These are phyloP conservation scores for Polyporus tsugae DNA, from an alignment of 1,284 basidiomycete species.

Conservation along the genomic window DNA sequence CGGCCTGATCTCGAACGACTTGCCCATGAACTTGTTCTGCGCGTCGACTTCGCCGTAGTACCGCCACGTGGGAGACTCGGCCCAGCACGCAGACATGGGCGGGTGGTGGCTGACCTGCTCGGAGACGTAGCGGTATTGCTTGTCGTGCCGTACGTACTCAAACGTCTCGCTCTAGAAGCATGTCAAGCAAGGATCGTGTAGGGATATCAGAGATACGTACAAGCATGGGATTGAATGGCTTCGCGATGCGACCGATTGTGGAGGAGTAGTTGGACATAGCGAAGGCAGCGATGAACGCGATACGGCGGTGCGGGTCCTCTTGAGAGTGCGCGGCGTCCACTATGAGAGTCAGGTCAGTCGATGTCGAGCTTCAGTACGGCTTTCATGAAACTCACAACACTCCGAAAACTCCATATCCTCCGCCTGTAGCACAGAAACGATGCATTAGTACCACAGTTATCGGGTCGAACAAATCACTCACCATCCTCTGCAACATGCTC, in stretches of 20 bases:
- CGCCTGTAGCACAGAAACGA: slow-evolving; percentile 52
- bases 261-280: slow-evolving; percentile 99
- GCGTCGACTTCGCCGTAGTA: slow-evolving; percentile 96
- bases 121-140: slow-evolving; percentile 91
- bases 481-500: slow-evolving; percentile 92
- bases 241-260: slow-evolving; percentile 95
- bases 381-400: slow-evolving; percentile 70
- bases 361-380: neutral
- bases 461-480: slow-evolving; percentile 40
- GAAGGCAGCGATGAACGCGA: slow-evolving; percentile 96
- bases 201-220: slow-evolving; percentile 50
- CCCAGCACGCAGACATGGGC: slow-evolving; percentile 97
- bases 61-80: slow-evolving; percentile 88
- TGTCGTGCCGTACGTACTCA: slow-evolving; percentile 91
- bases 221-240: slow-evolving; percentile 94
- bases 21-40: slow-evolving; percentile 95
- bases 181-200: neutral
- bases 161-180: slow-evolving; percentile 81
- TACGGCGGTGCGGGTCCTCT: slow-evolving; percentile 80
- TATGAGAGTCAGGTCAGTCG: slow-evolving; percentile 39
- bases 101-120: slow-evolving; percentile 98
- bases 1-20: slow-evolving; percentile 95
- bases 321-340: slow-evolving; percentile 88
- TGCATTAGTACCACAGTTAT: neutral
- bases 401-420: slow-evolving; percentile 98